A percentile compares a stretch with the other conserved stretches of the same genome.
Conservation (phyloP, 352 stramenopile genomes). For the Phytophthora macrochlamydospora region DNA sequence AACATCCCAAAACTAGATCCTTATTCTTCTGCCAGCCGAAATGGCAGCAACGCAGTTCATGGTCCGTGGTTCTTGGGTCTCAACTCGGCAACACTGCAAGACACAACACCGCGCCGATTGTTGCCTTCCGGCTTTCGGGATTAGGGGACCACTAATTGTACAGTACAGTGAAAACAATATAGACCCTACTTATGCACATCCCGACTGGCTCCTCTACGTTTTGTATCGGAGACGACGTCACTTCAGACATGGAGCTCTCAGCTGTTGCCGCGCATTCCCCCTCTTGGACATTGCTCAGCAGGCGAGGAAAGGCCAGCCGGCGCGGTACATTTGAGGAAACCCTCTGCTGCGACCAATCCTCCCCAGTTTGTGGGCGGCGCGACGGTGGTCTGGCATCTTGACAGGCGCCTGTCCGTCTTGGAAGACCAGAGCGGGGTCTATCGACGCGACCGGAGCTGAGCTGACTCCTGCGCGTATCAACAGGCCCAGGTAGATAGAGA, state of each 20-base stretch:
- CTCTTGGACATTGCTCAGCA: constrained; percentile 32
- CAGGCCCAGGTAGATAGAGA: constrained; percentile 1
- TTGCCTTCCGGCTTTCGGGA: too few species aligned
- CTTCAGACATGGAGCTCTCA: constrained; percentile 33
- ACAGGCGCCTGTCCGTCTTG: constrained; percentile 13
- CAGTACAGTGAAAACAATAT: too few species aligned
- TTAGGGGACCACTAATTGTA: too few species aligned
- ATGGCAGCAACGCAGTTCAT: too few species aligned
- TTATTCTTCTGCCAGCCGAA: too few species aligned
- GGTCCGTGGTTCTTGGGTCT: too few species aligned
- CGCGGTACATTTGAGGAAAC: constrained; percentile 9
- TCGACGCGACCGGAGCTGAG: constrained; percentile 1
- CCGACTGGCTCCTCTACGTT: constrained; percentile 29
- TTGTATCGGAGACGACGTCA: constrained; percentile 19
- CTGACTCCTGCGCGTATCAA: neutral
- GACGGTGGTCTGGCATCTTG: neutral
- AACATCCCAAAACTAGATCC: too few species aligned
- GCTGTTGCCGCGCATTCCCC: constrained; percentile 37
- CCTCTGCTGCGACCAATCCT: constrained; percentile 13
- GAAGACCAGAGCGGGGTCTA: constrained; percentile 17
- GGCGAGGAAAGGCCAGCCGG: constrained; percentile 25
- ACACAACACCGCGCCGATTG: too few species aligned
- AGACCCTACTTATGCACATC: too few species aligned
- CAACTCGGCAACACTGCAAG: too few species aligned
- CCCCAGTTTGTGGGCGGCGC: neutral